Evolutionary conservation across 768 basidiomycete genomes (phyloP), one percentile per base, ranked within the genome.

Genomic region (Peribolospora baueri): DNA sequence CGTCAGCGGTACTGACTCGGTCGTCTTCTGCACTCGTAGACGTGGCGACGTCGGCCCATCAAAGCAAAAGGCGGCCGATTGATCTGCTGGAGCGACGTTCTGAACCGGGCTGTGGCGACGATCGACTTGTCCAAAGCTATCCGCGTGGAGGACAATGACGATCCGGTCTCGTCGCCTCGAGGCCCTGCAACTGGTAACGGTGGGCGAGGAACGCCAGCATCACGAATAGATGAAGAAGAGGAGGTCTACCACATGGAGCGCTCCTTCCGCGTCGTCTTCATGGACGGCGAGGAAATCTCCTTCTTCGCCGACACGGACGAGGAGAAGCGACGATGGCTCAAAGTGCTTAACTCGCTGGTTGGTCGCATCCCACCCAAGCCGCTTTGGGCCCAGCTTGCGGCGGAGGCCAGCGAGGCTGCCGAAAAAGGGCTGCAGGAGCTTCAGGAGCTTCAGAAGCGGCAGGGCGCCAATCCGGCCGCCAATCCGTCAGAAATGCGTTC

Each of bases 251-350:
- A 51, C 7, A 56, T 59, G 58, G 58, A 59, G 45, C 39, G 56
- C 55, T 56, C 56, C 50, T 95, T 95, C 76, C 74, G 81, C 50
- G 68, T 97, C 46, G 67, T 80, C 8, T 95, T 97, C 68, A 75
- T 77, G 3, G 72, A 75, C 36, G 74, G 79, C 41, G 77, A 86
- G 60, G 77, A 81, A 56, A 91, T 97, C 57, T 66, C 76, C 8
- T 97, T 95, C 72, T 88, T 81, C 62, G 84, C 90, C 41, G 91
- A 95, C 66, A 80, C 77, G 9, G 82, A 87, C 55, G 79, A 81
- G 54, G 85, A 86, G 66, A 97, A 95, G 67, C 68, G 71, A 36
- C 74, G 73, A 70, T 97, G 91, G 91, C 37, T 61, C 14, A 51
- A 47, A 6, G 48, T 43, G 2, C 55, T 61, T 1, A 13, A 36